Evolutionary conservation across 2,329 filamentous ascomycete genomes (phyloP).

Genomic region (Boeremia exigua): DNA sequence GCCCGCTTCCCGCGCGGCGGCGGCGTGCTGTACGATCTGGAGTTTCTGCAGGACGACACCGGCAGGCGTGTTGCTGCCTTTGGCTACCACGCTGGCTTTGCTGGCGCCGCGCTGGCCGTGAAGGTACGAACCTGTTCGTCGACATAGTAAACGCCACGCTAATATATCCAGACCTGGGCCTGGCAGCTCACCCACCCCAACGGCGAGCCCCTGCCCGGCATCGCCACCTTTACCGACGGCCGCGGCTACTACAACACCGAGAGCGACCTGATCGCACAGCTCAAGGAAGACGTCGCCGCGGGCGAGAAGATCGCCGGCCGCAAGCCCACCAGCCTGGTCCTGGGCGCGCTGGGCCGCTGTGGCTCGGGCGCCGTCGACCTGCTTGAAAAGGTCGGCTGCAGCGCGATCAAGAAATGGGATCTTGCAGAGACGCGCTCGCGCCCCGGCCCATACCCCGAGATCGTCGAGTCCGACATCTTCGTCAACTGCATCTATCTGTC

Average conservation of each 20-base stretch:
- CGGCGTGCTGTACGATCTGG: conserved; percentile 81
- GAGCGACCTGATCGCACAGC: conserved; percentile 71
- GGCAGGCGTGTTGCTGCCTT: conserved; percentile 76
- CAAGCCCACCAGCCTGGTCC: conserved; percentile 78
- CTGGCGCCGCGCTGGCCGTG: conserved; percentile 55
- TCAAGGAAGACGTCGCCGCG: conserved; percentile 72
- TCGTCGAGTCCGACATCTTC: conserved; percentile 66
- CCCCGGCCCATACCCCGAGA: conserved; percentile 77
- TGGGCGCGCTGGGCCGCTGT: conserved; percentile 80
- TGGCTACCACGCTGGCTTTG: conserved; percentile 58
- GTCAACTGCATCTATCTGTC: conserved; percentile 74
- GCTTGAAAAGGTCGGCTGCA: conserved; percentile 75
- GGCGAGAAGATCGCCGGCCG: conserved; percentile 71
- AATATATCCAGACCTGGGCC: conserved; percentile 71
- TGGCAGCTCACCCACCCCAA: conserved; percentile 77
- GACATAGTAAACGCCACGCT: too few species aligned
- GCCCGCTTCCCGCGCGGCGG: conserved; percentile 77
- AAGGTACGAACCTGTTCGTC: conserved; percentile 38
- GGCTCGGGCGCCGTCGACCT: conserved; percentile 84
- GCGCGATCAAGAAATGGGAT: conserved; percentile 76
- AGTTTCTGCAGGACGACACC: conserved; percentile 78
- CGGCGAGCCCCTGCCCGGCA: conserved; percentile 69
- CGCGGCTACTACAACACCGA: conserved; percentile 74
- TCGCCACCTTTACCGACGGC: conserved; percentile 59
- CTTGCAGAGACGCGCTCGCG: conserved; percentile 73